These are phyloP conservation scores for Eutrema japonicum DNA, from an alignment of 345 rosid species.

Conservation along the genomic window DNA sequence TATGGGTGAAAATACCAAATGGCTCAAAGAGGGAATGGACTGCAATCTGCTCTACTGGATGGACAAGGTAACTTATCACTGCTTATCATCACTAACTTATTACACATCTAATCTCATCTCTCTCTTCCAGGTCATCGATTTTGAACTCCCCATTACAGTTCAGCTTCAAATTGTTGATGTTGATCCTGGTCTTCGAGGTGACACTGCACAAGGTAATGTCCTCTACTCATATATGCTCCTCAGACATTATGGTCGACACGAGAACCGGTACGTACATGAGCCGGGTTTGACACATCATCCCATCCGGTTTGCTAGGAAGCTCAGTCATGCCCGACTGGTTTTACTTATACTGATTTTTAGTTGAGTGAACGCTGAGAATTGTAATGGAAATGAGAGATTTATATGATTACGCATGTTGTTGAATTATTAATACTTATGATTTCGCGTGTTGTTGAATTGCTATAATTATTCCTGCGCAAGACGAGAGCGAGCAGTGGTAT, in stretches of 20 bases:
- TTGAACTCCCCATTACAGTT: conserved; percentile 74
- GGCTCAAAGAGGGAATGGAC: conserved; percentile 86
- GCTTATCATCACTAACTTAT: too few relatives aligned
- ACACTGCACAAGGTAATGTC: conserved; percentile 72
- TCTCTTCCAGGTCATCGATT: conserved; percentile 67
- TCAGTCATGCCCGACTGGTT: too few relatives aligned
- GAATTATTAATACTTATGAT: not conserved
- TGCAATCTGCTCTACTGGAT: conserved; percentile 81
- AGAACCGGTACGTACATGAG: conserved; percentile 82
- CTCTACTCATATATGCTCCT: too few relatives aligned
- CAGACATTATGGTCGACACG: conserved; percentile 67
- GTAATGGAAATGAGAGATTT: conserved; percentile 6
- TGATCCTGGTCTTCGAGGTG: conserved; percentile 85
- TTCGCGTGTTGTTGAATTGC: conserved; percentile 6
- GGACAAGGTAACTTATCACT: conserved; percentile 55
- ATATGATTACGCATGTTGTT: not conserved
- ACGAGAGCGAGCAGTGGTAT: not conserved
- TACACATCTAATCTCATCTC: not conserved
- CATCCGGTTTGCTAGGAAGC: too few relatives aligned
- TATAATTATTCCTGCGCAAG: not conserved
- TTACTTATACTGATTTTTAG: not conserved
- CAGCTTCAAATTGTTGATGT: conserved; percentile 66
- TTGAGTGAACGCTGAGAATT: conserved; percentile 3
- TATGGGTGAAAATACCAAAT: conserved; percentile 66
- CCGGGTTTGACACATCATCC: conserved; percentile 44